Evolutionary conservation across 1,139 yeast genomes (phyloP), one percentile per base, ranked within the genome.

Genomic region (Hyphopichia wangnamkhiaoensis): DNA sequence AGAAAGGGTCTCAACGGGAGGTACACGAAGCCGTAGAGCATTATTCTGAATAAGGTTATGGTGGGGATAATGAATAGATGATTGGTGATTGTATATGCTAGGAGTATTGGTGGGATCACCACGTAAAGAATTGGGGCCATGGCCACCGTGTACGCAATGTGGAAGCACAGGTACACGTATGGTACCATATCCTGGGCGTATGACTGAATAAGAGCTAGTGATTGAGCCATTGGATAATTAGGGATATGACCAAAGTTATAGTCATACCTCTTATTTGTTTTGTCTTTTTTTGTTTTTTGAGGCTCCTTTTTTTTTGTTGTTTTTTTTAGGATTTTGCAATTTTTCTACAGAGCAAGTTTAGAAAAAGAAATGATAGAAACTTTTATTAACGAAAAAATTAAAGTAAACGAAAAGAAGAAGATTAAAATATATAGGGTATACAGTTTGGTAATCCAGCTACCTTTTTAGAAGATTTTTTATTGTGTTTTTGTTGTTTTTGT

Each of bases 1-100:
- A 55, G 37, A 5, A 58, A 35, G 13, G 66, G 66, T 32, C 44
- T 42, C 13, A 57, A 39, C 5, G 65, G 63, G 9, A 60, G 26
- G 28, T 47, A 47, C 8, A 56, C 33, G 30, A 52, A 38, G 3
- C 54, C 49, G 35, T 50, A 55, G 25, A 48, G 32, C 17, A 47
- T 14, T 13, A 55, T 52, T 31, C 53, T 47, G 17, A 45, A 15
- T 30, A 45, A 31, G 23, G 42, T 42, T n/a, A 45, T 23, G 2
- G 35, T 31, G 9, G 54, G 53, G 5, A 46, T 39, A 12, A 45
- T 26, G 8, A 49, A 23, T 17, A 40, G 16, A 37, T 48, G 52
- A 13, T 42, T 39, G 19, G 43, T n/a, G 5, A 33, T 19, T 14
- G 28, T 27, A 15, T 14, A 26, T 8, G 15, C n/a, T 5, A 33